Base-by-base conservation (phyloP, 2,329 filamentous ascomycete species). In the Hawksworthiomyces lignivorus region DNA sequence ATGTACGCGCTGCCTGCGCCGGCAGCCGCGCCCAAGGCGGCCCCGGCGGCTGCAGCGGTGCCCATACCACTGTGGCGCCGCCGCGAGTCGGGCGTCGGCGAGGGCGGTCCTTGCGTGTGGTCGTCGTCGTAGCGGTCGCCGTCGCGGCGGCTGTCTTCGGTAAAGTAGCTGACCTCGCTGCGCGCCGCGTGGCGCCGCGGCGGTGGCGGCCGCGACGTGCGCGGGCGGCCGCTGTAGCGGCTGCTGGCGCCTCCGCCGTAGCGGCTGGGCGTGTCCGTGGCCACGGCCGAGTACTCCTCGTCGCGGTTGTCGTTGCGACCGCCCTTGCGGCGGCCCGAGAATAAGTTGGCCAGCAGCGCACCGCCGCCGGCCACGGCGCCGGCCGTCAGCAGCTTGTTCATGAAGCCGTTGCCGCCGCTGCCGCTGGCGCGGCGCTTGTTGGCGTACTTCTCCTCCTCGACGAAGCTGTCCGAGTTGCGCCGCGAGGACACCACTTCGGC, bases 381-480 rank as follows among this genome's bases (percentile, higher is more conserved):
- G 18, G 76, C 65, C 34, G 74, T 72, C 12, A 82, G 58, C 3
- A 87, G 46, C 39, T 73, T 75, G 52, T 74, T 74, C 58, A 78
- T 73, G 50, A 83, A 70, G 8, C 80, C 77, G 15, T 73, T 72
- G 4, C 68, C 64, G 28, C 64, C 59, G 4, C 68, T 64, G 28
- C 64, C 59, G 19, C 44, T 56, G 59, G 53, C 57, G 41, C 54
- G 49, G 27, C 60, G 67, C 19, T 63, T 63, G n/a, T 79, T 72
- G 0, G 73, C 74, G 44, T 74, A 73, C 56, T 87, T 86, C 50
- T 87, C 82, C 29, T 82, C 74, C 26, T 73, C 65, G 17, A 67
- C 62, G 48, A 78, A 80, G 39, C 77, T 82, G 5, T 68, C 69
- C 0, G 76, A 80, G 4, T 58, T 67, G 24, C 66, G 62, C 31